Evolutionary conservation across 2,329 filamentous ascomycete genomes (phyloP).

Genomic region (Phaeosphaeriaceae sp.): DNA sequence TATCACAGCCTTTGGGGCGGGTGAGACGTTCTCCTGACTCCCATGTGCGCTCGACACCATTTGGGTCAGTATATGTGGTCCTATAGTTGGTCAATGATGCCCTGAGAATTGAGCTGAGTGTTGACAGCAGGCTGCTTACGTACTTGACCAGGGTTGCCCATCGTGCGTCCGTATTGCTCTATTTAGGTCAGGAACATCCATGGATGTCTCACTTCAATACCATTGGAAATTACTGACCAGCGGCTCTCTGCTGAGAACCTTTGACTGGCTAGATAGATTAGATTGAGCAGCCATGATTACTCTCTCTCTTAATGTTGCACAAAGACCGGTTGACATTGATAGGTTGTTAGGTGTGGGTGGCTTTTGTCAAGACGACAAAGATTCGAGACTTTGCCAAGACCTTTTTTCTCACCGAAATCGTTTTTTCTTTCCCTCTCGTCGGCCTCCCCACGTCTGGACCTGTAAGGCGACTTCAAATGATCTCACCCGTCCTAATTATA

Average conservation of each 20-base stretch:
- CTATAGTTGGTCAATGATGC: constrained; percentile 24
- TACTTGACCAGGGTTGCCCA: constrained; percentile 51
- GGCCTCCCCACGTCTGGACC: no score
- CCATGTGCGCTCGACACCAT: constrained; percentile 67
- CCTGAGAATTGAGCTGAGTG: background rate
- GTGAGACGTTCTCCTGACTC: constrained; percentile 76
- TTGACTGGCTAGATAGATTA: constrained; percentile 31
- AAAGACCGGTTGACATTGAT: background rate
- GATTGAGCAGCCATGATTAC: background rate
- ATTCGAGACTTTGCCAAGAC: constrained; percentile 18
- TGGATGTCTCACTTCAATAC: background rate
- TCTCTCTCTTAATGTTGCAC: no score
- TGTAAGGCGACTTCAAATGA: no score
- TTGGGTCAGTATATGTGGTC: constrained; percentile 67
- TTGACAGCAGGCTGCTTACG: constrained; percentile 5
- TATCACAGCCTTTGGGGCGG: constrained; percentile 64
- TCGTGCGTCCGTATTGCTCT: constrained; percentile 49
- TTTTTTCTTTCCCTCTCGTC: background rate
- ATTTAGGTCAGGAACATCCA: constrained; percentile 20
- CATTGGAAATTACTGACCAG: constrained; percentile 34
- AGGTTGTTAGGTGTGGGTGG: background rate
- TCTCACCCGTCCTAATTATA: no score
- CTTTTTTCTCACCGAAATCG: background rate
- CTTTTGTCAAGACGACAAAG: constrained; percentile 13
- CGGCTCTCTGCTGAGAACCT: constrained; percentile 44